phyloP scores from a whole-genome alignment of 805 yeast genomes.

The Starmerella khaoyaiensis region DNA sequence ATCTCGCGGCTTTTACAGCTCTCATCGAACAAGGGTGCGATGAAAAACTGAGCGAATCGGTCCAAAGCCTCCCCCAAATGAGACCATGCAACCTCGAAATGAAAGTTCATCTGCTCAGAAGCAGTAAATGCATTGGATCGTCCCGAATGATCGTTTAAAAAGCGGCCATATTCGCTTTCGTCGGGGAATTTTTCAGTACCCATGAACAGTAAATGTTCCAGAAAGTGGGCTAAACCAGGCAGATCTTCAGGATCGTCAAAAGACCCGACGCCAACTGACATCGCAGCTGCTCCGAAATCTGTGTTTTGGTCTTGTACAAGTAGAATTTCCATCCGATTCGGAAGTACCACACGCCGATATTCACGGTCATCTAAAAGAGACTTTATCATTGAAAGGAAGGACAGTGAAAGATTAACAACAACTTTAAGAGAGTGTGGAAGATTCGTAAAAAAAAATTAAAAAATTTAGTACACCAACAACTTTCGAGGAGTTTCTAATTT shows the following conservation, averaged over 20 bases:
- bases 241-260: conserved; percentile 57
- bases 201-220: conserved; percentile 76
- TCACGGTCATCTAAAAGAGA: conserved; percentile 53
- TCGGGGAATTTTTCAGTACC: conserved; percentile 65
- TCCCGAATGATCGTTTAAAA: conserved; percentile 73
- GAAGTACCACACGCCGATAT: conserved; percentile 53
- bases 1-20: conserved; percentile 83
- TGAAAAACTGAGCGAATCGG: conserved; percentile 85
- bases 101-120: conserved; percentile 77
- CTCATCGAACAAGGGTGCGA: conserved; percentile 59
- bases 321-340: conserved; percentile 56
- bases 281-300: conserved; percentile 51
- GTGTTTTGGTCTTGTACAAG: conserved; percentile 65
- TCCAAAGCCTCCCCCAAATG: conserved; percentile 79
- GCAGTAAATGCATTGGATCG: conserved; percentile 87
- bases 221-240: conserved; percentile 79
- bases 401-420: no score
- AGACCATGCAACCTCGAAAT: conserved; percentile 67
- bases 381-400: conserved; percentile 18
- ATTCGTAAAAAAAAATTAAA: no score
- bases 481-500: no score
- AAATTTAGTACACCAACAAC: no score
- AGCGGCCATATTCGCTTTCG: conserved; percentile 63
- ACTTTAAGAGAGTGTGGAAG: no score
- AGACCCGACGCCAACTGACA: conserved; percentile 72